phyloP scores from a whole-genome alignment of 192 early-diverging fungal genomes.

The Podila epicladia region DNA sequence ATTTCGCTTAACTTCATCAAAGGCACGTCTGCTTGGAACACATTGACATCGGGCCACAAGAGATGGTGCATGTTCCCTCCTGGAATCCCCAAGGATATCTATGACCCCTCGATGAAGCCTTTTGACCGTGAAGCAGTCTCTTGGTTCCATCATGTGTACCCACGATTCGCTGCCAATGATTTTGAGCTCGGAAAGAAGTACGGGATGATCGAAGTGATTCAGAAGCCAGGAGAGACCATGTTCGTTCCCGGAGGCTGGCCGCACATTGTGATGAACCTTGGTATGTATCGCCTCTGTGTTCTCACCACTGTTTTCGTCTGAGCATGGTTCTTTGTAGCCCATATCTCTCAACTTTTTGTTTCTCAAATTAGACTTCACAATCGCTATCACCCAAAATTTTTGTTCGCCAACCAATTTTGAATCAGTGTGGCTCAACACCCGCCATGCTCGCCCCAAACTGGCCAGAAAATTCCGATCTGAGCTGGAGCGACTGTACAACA shows the following conservation, averaged over 20 bases:
- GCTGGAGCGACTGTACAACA: conserved; percentile 46
- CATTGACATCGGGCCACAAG: conserved; percentile 76
- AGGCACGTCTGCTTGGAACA: conserved; percentile 87
- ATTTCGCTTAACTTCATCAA: not conserved
- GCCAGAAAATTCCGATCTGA: conserved; percentile 56
- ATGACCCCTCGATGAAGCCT: conserved; percentile 66
- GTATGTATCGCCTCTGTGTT: conserved; percentile 30
- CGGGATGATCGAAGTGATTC: conserved; percentile 76
- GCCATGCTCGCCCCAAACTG: conserved; percentile 64
- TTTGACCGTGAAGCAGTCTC: conserved; percentile 78
- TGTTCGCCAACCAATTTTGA: conserved; percentile 75
- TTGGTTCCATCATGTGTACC: conserved; percentile 75
- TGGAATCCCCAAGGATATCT: conserved; percentile 60
- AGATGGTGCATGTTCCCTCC: conserved; percentile 85
- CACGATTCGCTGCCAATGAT: conserved; percentile 54
- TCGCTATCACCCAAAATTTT: conserved; percentile 87
- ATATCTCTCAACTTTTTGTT: not conserved
- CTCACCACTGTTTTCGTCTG: not conserved
- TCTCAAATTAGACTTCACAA: conserved; percentile 65
- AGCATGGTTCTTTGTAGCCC: not conserved
- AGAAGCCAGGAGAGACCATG: conserved; percentile 81
- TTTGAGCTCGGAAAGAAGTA: conserved; percentile 65
- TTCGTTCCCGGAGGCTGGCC: conserved; percentile 87
- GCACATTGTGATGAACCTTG: conserved; percentile 83
- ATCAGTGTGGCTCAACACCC: conserved; percentile 70